A percentile compares a stretch with the other conserved stretches of the same genome.
phyloP scores from a whole-genome alignment of 2,329 filamentous ascomycete species.

The Pseudogymnoascus sp. region DNA sequence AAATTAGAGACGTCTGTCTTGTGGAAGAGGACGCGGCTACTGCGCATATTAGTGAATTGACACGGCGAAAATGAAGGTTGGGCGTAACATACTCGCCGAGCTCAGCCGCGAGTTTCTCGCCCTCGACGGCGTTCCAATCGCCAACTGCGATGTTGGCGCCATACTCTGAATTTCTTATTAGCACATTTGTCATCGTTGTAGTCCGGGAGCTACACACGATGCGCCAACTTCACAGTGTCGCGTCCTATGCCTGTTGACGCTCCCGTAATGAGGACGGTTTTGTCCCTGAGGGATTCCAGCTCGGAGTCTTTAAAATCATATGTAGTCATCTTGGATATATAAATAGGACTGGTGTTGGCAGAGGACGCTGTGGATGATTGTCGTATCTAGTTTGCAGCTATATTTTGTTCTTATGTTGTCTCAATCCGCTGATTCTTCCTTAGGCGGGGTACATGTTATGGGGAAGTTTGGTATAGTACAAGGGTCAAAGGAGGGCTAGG shows the following conservation, averaged over 20 bases:
- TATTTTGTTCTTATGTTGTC: too few species aligned
- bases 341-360: too few species aligned
- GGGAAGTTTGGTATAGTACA: too few species aligned
- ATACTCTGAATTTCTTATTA: neutral
- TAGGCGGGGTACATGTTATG: too few species aligned
- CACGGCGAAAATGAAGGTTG: constrained; percentile 11
- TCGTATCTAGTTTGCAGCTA: too few species aligned
- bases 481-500: too few species aligned
- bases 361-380: too few species aligned
- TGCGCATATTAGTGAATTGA: too few species aligned
- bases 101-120: constrained; percentile 8
- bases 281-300: constrained; percentile 12
- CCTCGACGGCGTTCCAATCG: constrained; percentile 10
- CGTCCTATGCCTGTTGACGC: constrained; percentile 16
- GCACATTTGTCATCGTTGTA: neutral
- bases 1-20: constrained; percentile 22
- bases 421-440: too few species aligned
- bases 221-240: constrained; percentile 12
- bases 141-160: constrained; percentile 15
- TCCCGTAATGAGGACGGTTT: constrained; percentile 16
- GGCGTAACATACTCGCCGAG: constrained; percentile 3
- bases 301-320: constrained; percentile 1
- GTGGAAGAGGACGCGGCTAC: constrained; percentile 18
- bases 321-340: neutral
- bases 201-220: constrained; percentile 9